These are phyloP conservation scores for Colletotrichum chrysophilum DNA, from an alignment of 2,329 filamentous ascomycete species.

Conservation along the genomic window DNA sequence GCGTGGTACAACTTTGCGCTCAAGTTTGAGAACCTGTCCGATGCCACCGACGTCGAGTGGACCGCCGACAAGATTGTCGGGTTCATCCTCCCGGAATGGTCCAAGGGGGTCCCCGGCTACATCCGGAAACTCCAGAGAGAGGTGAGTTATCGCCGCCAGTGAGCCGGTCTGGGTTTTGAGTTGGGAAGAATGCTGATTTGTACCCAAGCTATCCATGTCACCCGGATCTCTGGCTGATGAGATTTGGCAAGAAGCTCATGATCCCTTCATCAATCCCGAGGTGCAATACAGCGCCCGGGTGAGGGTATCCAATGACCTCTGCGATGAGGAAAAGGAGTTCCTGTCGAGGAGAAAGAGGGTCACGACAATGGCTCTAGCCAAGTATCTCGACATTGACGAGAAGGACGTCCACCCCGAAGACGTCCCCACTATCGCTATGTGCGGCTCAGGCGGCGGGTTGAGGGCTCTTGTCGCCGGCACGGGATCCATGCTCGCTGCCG, in stretches of 20 bases:
- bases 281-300: conserved; percentile 83
- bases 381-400: conserved; percentile 80
- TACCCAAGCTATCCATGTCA: conserved; percentile 70
- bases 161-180: not conserved
- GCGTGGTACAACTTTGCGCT: conserved; percentile 55
- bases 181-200: not conserved
- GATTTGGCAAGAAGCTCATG: conserved; percentile 91
- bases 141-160: conserved; percentile 2
- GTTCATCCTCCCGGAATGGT: conserved; percentile 83
- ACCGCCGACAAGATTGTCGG: conserved; percentile 67
- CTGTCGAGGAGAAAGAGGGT: conserved; percentile 70
- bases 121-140: conserved; percentile 86
- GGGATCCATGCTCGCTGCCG: conserved; percentile 82
- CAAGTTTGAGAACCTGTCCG: conserved; percentile 58
- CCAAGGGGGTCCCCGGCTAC: conserved; percentile 75
- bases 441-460: conserved; percentile 90
- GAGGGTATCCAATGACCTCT: conserved; percentile 80
- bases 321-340: conserved; percentile 82
- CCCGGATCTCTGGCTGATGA: conserved; percentile 89
- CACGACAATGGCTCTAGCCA: conserved; percentile 76
- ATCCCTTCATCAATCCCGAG: conserved; percentile 84
- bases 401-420: conserved; percentile 89
- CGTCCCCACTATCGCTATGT: conserved; percentile 91
- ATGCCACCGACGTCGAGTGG: conserved; percentile 61
- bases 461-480: conserved; percentile 89